Evolutionary conservation across 257 asterid species (phyloP).

Genomic region (Ophiorrhiza pumila): DNA sequence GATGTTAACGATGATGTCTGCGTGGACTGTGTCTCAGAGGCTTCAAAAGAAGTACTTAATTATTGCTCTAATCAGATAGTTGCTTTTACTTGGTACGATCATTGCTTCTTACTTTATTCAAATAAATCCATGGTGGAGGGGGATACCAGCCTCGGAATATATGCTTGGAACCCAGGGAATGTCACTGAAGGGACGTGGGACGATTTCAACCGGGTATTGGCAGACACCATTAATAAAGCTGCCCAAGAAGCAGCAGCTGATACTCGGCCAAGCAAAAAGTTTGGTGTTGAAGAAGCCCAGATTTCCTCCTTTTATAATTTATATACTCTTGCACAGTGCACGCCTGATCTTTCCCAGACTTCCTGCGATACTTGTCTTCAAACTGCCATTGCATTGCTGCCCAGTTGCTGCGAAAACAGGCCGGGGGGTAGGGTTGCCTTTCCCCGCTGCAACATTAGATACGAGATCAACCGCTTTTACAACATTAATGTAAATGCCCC

Average conservation of each 20-base stretch:
- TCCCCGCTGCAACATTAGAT: slow-evolving; percentile 3
- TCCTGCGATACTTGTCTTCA: neutral
- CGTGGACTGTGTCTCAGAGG: neutral
- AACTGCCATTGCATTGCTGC: neutral
- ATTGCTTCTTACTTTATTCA: slow-evolving; percentile 6
- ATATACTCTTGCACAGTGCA: neutral
- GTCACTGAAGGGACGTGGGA: no score
- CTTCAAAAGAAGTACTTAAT: neutral
- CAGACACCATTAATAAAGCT: neutral
- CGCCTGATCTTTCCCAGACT: neutral
- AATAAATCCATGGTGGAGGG: no score
- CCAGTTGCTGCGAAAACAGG: neutral
- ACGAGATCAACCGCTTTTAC: neutral
- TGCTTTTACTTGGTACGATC: slow-evolving; percentile 4
- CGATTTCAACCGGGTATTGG: neutral
- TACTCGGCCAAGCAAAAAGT: neutral
- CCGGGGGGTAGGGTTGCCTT: neutral
- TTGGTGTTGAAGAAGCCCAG: neutral
- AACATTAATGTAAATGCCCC: no score
- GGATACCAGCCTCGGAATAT: rapidly evolving
- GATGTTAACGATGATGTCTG: neutral
- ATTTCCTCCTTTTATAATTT: neutral
- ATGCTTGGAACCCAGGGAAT: neutral
- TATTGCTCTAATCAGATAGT: neutral
- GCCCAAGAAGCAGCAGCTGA: neutral